Base-by-base conservation (phyloP, 1,284 basidiomycete genomes). In the Ceratobasidium sp. region DNA sequence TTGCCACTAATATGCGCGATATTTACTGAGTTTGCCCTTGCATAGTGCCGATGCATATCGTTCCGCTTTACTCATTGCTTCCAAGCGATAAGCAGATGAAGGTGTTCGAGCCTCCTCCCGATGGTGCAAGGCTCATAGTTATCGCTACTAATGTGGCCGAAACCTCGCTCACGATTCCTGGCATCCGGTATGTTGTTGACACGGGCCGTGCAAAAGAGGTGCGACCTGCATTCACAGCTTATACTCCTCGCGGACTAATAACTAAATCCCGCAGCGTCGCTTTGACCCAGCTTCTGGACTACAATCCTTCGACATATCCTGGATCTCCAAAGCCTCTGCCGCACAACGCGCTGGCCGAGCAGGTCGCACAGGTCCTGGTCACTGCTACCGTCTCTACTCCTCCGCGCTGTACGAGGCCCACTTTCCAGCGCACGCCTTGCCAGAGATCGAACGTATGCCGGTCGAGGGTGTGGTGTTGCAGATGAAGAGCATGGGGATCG, bases 401-500 rank as follows among this genome's bases (percentile, higher is more conserved):
- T 89, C 89, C 77, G 90, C 91, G 0, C 85, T 99, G 9, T 99
- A 89, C 83, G 98, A 99, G 82, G 91, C 97, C 81, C 91, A 97
- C 84, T 98, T 99, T 82, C 90, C 92, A 37, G 85, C 91, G 77
- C 98, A 98, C 84, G 89, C 95, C 0, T 86, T 91, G 77, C 97
- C 98, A 1, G 98, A 99, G 84, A 98, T 99, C 78, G 87, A 97
- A 59, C 92, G 97, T 37, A 97, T 95, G 86, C 97, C 98, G 0
- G 97, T 99, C 81, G 98, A 99, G 81, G 97, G 97, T 0, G 91
- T 99, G 32, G 95, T 99, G 13, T 87, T 99, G 46, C 96, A 98
- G 84, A 99, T 99, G 98, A 99, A 99, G 87, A 92, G 92, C 82
- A 99, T 99, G 97, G 96, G 98, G 82, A 97, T 99, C 78, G 97